These are phyloP conservation scores for Tremella fuciformis DNA, from an alignment of 768 basidiomycete species.

Conservation along the genomic window DNA sequence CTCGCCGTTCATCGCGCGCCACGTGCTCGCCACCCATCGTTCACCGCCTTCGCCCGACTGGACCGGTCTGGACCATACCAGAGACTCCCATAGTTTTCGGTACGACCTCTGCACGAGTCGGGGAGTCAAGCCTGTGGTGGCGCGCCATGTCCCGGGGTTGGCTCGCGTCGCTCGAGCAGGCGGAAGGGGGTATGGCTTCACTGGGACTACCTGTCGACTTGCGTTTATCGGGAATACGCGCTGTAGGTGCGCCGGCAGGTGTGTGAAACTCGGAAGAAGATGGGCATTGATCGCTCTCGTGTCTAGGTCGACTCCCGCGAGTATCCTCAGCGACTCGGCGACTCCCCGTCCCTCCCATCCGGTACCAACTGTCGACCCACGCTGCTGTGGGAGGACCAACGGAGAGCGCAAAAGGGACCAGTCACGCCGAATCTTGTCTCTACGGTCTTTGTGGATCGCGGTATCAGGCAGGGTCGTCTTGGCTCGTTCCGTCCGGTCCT, in stretches of 20 bases:
- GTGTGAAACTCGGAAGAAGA: conserved; percentile 9
- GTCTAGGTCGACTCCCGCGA: conserved; percentile 17
- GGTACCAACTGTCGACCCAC: conserved; percentile 7
- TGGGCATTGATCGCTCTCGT: background rate
- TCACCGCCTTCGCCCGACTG: no score
- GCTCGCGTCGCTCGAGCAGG: conserved; percentile 20
- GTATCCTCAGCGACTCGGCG: conserved; percentile 19
- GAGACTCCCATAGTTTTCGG: conserved; percentile 24
- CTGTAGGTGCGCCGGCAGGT: conserved; percentile 13
- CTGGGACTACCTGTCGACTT: background rate
- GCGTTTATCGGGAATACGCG: conserved; percentile 21
- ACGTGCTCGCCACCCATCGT: no score
- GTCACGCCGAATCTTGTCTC: conserved; percentile 6
- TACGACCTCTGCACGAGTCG: conserved; percentile 28
- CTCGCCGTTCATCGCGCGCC: no score
- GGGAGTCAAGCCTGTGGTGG: conserved; percentile 10
- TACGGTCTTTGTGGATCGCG: conserved; percentile 2
- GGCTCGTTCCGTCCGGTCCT: conserved; percentile 1
- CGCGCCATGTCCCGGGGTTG: conserved; percentile 33
- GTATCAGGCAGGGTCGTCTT: background rate
- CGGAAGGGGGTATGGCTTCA: conserved; percentile 11
- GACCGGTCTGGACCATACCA: conserved; percentile 27
- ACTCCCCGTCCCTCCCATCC: conserved; percentile 33
- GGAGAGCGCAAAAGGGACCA: conserved; percentile 26
- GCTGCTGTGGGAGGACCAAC: conserved; percentile 16